These are phyloP conservation scores for Malassezia brasiliensis DNA, from an alignment of 1,284 basidiomycete genomes.

Conservation along the genomic window DNA sequence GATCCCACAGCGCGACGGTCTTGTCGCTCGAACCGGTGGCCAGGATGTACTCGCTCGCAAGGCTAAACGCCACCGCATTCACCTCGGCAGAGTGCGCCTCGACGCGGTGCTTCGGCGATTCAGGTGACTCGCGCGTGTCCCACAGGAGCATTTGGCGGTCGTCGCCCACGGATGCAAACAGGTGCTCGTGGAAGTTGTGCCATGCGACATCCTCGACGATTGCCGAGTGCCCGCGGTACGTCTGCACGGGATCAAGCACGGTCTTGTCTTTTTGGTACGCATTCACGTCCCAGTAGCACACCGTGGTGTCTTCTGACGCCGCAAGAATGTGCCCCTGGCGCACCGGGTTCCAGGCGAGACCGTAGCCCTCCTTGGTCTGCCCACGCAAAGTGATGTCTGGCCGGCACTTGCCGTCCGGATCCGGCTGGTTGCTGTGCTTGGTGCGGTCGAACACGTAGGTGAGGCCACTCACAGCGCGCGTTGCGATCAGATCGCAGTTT, in stretches of 20 bases:
- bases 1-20: constrained; percentile 83
- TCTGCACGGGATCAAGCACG: constrained; percentile 67
- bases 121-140: constrained; percentile 65
- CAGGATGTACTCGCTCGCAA: constrained; percentile 69
- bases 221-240: constrained; percentile 61
- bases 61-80: constrained; percentile 80
- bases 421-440: constrained; percentile 87
- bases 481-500: constrained; percentile 92
- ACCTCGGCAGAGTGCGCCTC: constrained; percentile 79
- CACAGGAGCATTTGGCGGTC: constrained; percentile 89
- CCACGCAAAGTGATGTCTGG: constrained; percentile 85
- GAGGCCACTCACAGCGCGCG: constrained; percentile 79
- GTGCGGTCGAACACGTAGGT: constrained; percentile 92
- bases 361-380: constrained; percentile 91
- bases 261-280: constrained; percentile 72
- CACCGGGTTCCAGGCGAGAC: constrained; percentile 77
- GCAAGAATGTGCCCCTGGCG: constrained; percentile 77
- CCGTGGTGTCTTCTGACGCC: constrained; percentile 88
- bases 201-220: constrained; percentile 85
- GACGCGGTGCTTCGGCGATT: constrained; percentile 62
- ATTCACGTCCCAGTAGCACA: constrained; percentile 93
- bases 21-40: constrained; percentile 91
- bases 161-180: constrained; percentile 94
- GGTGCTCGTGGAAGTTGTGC: constrained; percentile 71
- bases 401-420: constrained; percentile 65